Conservation (phyloP, 202 grass and related monocot species). For the Carex arenaria region DNA sequence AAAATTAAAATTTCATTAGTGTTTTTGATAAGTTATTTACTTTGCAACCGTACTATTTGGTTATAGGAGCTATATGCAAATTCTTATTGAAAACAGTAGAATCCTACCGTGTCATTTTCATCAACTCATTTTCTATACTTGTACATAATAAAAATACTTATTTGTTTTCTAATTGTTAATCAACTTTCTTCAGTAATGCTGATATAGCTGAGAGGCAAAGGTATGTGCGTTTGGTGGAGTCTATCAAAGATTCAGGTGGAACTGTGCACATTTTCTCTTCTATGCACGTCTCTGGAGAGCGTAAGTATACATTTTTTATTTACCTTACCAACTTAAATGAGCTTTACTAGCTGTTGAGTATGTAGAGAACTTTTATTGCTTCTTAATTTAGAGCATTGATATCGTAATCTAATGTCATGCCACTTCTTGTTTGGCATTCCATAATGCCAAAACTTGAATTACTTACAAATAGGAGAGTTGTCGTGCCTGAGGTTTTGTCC, state of each 20-base stretch:
- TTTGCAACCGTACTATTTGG: neutral
- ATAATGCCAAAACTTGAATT: neutral
- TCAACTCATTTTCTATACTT: neutral
- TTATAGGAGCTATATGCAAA: neutral
- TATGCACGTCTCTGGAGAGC: slow-evolving; percentile 88
- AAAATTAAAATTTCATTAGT: neutral
- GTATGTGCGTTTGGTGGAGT: slow-evolving; percentile 74
- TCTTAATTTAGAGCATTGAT: neutral
- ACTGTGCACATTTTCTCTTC: slow-evolving; percentile 86
- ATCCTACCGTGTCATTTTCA: neutral
- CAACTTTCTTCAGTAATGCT: slow-evolving; percentile 41
- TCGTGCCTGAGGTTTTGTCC: neutral
- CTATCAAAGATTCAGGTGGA: slow-evolving; percentile 60
- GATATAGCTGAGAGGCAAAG: slow-evolving; percentile 67
- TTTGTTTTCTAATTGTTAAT: neutral
- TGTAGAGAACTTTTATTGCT: neutral
- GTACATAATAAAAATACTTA: neutral
- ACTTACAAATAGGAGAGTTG: neutral
- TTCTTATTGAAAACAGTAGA: neutral
- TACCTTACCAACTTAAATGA: neutral
- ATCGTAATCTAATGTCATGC: neutral
- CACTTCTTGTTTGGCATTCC: neutral
- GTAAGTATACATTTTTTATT: slow-evolving; percentile 44
- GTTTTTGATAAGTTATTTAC: neutral
- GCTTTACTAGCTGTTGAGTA: neutral